Evolutionary conservation across 1,284 basidiomycete genomes (phyloP), one percentile per base, ranked within the genome.

Genomic region (Salmacisia buchloeana): DNA sequence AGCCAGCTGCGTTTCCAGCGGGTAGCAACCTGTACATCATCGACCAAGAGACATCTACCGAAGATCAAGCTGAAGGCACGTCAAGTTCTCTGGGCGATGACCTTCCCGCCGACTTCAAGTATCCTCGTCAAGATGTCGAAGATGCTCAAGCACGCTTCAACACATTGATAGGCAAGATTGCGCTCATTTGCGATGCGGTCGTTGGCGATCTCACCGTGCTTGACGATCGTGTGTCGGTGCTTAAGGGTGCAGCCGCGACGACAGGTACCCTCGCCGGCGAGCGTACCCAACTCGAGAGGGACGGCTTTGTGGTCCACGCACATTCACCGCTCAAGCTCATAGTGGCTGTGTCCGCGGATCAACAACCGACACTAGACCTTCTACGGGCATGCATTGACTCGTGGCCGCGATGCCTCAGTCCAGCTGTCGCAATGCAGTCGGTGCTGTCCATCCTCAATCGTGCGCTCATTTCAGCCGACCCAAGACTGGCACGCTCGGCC

Each of bases 401-500:
- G 2, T 90, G 93, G 87, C 94, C 93, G 0, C 86, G 91, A 7
- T 89, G 87, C 68, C 83, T 94, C 0, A 60, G 81, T 86, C 54
- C 68, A 15, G 72, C 69, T 46, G 59, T 80, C 83, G 60, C 79
- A 9, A 80, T 89, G 60, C 80, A 83, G 4, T 88, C 88, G 57
- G 85, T 88, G 0, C 84, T 93, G 59, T 88, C 91, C 68, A 87
- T 92, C 82, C 85, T 96, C 25, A 84, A 94, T 56, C 86, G 87
- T 23, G 89, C 89, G 0, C 85, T 91, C 25, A 85, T 92, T 39
- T 92, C 94, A 70, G 87, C 93, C 27, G 92, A 97, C 69, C 76
- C 76, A 0, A 63, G 65, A n/a, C 63, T 96, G 2, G 86, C 85
- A 52, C 86, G 88, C 29, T 86, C 86, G 5, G 89, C 92, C 0